Evolutionary conservation across 495 filamentous ascomycete species (phyloP).

Genomic region (Collariella sp.): DNA sequence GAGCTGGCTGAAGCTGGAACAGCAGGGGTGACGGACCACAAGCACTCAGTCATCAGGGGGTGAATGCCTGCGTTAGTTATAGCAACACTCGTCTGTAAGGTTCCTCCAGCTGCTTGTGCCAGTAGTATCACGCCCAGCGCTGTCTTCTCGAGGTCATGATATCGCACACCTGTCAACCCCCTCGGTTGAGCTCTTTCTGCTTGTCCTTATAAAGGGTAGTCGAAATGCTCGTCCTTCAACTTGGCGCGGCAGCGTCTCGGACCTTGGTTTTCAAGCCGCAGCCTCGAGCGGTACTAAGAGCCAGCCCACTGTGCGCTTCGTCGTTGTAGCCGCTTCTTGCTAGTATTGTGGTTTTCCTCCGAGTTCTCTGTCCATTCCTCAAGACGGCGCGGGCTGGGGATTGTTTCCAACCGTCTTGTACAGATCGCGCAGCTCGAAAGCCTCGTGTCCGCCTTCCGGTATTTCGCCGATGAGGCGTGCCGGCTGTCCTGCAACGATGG

Average conservation of each 20-base stretch:
- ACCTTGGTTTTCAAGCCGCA: too few relatives aligned
- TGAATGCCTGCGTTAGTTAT: neutral
- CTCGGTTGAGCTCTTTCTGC: neutral
- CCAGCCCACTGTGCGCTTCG: too few relatives aligned
- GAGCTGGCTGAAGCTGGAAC: conserved; percentile 19
- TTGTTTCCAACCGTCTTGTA: conserved; percentile 48
- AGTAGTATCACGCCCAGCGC: too few relatives aligned
- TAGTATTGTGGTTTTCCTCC: too few relatives aligned
- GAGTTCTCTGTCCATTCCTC: conserved; percentile 9
- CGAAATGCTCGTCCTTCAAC: too few relatives aligned
- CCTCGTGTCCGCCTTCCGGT: conserved; percentile 62
- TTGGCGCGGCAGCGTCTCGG: too few relatives aligned
- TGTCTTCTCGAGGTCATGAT: neutral
- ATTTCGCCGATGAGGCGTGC: conserved; percentile 78
- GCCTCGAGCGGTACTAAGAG: too few relatives aligned
- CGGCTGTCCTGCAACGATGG: conserved; percentile 73
- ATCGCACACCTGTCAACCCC: neutral
- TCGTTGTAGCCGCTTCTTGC: too few relatives aligned
- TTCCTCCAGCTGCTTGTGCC: too few relatives aligned
- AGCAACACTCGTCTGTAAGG: neutral
- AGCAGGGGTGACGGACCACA: conserved; percentile 8
- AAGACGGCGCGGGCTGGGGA: conserved; percentile 31
- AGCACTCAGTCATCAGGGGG: neutral
- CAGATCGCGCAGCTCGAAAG: conserved; percentile 49
- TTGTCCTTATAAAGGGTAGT: too few relatives aligned